phyloP scores from a whole-genome alignment of 2,329 filamentous ascomycete genomes.

The Plectosphaerella plurivora region DNA sequence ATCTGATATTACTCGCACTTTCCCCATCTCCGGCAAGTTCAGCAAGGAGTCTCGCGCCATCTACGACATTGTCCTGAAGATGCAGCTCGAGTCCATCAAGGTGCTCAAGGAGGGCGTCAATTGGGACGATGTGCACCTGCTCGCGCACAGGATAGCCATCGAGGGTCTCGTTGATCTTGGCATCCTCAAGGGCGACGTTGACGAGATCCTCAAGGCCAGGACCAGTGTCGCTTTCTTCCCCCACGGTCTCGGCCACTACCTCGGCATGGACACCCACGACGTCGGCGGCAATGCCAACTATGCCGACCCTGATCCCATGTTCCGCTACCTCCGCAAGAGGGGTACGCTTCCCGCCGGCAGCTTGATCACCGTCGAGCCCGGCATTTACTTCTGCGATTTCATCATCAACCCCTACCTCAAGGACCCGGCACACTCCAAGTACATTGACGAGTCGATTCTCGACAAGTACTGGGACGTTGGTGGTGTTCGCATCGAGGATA shows the following conservation, averaged over 20 bases:
- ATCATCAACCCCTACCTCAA: constrained; percentile 78
- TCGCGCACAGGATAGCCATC: constrained; percentile 78
- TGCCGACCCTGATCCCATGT: constrained; percentile 75
- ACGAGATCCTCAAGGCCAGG: constrained; percentile 71
- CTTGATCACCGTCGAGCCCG: constrained; percentile 93
- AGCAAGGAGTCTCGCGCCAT: constrained; percentile 66
- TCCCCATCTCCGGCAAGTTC: constrained; percentile 73
- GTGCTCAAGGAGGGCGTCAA: constrained; percentile 68
- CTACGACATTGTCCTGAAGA: constrained; percentile 78
- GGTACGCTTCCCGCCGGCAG: constrained; percentile 67
- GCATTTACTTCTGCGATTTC: constrained; percentile 88
- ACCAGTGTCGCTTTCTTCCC: constrained; percentile 91
- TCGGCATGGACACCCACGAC: constrained; percentile 92
- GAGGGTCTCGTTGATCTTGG: constrained; percentile 72
- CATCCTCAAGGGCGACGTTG: constrained; percentile 62
- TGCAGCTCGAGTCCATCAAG: constrained; percentile 76
- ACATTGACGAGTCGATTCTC: constrained; percentile 70
- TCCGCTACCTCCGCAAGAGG: constrained; percentile 79
- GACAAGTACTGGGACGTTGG: constrained; percentile 80
- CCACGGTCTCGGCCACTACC: constrained; percentile 84
- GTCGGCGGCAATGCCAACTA: constrained; percentile 75
- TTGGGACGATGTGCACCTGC: constrained; percentile 79
- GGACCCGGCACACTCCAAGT: constrained; percentile 67
- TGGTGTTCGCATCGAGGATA: constrained; percentile 67
- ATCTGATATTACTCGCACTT: constrained; percentile 74